Base-by-base conservation (phyloP, 768 basidiomycete species). In the Lentinula sp. region DNA sequence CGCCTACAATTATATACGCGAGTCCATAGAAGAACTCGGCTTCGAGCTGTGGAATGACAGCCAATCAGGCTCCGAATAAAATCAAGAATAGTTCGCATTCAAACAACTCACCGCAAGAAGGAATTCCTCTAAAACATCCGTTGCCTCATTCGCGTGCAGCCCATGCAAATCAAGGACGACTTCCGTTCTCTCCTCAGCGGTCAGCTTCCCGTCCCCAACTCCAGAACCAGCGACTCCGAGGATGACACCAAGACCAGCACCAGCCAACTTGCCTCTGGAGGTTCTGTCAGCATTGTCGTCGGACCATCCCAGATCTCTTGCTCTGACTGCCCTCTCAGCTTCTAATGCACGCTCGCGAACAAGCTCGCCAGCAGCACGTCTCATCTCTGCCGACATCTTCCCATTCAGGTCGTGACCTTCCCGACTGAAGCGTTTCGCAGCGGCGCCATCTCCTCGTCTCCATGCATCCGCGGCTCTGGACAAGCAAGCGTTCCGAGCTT, bases 391-490 rank as follows among this genome's bases (percentile, higher is more conserved):
- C 46, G 85, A 79, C 93, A 99, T 97, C 73, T 91, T 91, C 46
- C 84, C 85, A 68, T 98, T 98, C 62, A 97, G 76, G 45, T 96
- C 93, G 66, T 96, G 92, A 1, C 95, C 97, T 69, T 98, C 95
- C 45, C 92, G 79, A 64, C 90, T 92, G 76, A 96, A 98, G 51
- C 93, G 80, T 74, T 98, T 97, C 41, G 97, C 97, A 0, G 91
- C 90, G 0, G 95, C 94, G 2, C 96, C 96, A 66, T 99, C 97
- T 1, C 96, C 95, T 2, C 93, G 82, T 59, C 93, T 82, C 92
- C 94, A 99, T 3, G 95, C 94, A 67, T 97, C 95, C 2, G 97
- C 96, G 12, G 97, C 97, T 48, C 94, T 85, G 1, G 93, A 93
- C 32, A 99, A 80, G 72, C 93, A 97, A 15, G 93, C 93, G 67